phyloP scores from a whole-genome alignment of 179 eudicot species.

The Beta corolliflora region DNA sequence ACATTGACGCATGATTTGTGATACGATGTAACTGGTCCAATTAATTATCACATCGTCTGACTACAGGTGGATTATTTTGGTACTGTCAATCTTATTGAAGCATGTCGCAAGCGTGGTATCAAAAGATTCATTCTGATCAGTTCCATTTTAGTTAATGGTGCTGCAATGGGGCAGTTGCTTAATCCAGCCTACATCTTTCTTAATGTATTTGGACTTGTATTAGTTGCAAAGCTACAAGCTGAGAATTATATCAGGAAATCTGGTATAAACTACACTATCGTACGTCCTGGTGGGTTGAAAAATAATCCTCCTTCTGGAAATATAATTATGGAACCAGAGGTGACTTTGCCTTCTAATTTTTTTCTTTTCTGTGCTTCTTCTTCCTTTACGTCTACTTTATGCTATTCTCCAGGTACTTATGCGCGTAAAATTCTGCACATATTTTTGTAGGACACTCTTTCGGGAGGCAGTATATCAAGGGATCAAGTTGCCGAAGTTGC shows the following conservation, averaged over 20 bases:
- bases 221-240: conserved; percentile 94
- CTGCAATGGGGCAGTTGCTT: conserved; percentile 93
- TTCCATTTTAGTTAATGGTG: conserved; percentile 91
- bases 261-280: conserved; percentile 83
- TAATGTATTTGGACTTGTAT: conserved; percentile 77
- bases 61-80: conserved; percentile 87
- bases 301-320: conserved; percentile 92
- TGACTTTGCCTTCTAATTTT: conserved; percentile 18
- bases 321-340: conserved; percentile 92
- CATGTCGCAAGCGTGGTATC: conserved; percentile 73
- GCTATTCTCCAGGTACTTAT: not conserved
- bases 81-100: conserved; percentile 88
- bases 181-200: conserved; percentile 92
- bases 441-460: conserved; percentile 65
- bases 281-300: conserved; percentile 88
- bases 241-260: conserved; percentile 76
- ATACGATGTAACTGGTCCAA: not conserved
- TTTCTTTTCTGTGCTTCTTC: not conserved
- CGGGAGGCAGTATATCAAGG: conserved; percentile 79
- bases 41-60: not conserved
- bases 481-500: conserved; percentile 97
- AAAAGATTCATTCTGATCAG: conserved; percentile 74
- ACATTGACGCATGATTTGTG: not conserved
- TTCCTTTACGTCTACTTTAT: not conserved
- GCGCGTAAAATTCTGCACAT: not conserved